phyloP scores from a whole-genome alignment of 345 rosid species.

The Brassica rapa region DNA sequence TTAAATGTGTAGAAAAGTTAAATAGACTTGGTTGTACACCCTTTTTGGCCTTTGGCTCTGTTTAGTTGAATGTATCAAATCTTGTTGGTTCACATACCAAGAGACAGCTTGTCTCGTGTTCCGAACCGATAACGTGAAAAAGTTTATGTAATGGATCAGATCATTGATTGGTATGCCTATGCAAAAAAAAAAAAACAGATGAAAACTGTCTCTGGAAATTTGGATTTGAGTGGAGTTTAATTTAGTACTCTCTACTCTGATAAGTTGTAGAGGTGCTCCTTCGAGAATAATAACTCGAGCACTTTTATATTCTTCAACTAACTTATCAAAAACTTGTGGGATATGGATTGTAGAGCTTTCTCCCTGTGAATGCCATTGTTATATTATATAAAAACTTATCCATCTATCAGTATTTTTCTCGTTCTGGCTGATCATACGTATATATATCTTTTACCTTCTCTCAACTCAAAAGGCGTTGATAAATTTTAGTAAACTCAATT shows the following conservation, averaged over 20 bases:
- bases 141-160: not conserved
- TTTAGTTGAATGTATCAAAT: not conserved
- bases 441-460: not conserved
- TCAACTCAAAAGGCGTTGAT: not conserved
- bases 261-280: constrained; percentile 60
- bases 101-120: constrained; percentile 71
- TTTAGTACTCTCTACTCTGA: constrained; percentile 58
- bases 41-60: not conserved
- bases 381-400: too few species aligned
- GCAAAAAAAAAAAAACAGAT: not conserved
- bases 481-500: not conserved
- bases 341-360: not conserved
- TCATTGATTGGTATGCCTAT: constrained; percentile 8
- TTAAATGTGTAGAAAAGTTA: not conserved
- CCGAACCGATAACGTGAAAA: constrained; percentile 62
- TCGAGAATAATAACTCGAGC: not conserved
- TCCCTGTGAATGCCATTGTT: not conserved
- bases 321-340: not conserved
- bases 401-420: not conserved
- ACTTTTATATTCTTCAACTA: not conserved
- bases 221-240: constrained; percentile 65
- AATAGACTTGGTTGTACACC: not conserved
- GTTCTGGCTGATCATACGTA: not conserved
- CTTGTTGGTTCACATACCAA: constrained; percentile 70
- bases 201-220: constrained; percentile 32